Base-by-base conservation (phyloP, 371 early-diverging fungal genomes). In the Chytridiales sp. region DNA sequence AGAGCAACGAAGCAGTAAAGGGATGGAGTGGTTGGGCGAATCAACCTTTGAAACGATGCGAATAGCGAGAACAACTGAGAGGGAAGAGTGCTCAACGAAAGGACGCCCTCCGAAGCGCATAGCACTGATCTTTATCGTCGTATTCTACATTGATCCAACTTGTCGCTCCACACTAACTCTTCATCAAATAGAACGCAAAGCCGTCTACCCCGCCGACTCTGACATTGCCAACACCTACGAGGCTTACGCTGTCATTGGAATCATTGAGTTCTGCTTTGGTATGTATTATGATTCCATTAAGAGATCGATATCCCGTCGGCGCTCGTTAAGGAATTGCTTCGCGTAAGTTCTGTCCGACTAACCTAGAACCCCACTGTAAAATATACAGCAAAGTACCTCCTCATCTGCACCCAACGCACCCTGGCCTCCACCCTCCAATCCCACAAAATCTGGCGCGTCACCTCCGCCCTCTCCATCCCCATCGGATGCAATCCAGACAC, bases 391-490 rank as follows among this genome's bases (percentile, higher is more conserved):
- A 63, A 66, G 38, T 74, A 75, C 56, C 60, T 79, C 9, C 59
- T 79, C 42, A 69, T 73, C 19, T 67, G 59, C 46, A 75, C 77
- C 1, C 56, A 65, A 1, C 65, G 74, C 22, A 56, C 55, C 15
- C 68, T 79, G 11, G 75, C 74, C 4, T 74, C 67, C 8, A 75
- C 80, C 17, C 44, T 79, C 44, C 80, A 79, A 56, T 9, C 72
- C 5, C 77, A 76, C 67, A 79, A 79, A 50, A 56, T 76, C 29
- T 79, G 77, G 76, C 39, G 67, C 13, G 67, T 79, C 39, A 68
- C 72, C n/a, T 52, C 50, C 2, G 76, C 60, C 32, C 26, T 41
- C 24, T 56, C 67, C 13, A 51, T 79, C n/a, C 64, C 72, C 21
- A 35, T 77, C 32, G 75, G 72, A 15, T 4, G 40, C 8, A 22